These are phyloP conservation scores for Arachnomyces sp. DNA, from an alignment of 2,329 filamentous ascomycete species.

Conservation along the genomic window DNA sequence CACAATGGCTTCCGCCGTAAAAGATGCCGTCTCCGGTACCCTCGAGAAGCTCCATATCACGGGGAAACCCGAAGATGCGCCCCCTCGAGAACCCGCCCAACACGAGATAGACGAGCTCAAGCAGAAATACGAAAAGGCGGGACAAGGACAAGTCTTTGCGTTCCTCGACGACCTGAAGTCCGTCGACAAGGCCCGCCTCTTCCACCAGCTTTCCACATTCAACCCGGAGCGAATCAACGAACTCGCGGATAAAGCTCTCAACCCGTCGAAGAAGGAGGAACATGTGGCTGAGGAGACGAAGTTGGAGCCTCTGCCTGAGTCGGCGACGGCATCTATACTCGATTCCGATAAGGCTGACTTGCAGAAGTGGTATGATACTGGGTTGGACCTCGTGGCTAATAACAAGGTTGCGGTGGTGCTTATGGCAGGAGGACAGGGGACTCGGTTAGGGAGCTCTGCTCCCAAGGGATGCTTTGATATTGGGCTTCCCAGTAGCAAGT, in stretches of 20 bases:
- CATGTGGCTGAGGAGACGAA: slow-evolving; percentile 41
- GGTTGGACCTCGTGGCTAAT: slow-evolving; percentile 56
- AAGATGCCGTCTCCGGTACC: slow-evolving; percentile 40
- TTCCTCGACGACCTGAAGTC: slow-evolving; percentile 75
- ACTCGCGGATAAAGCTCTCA: slow-evolving; percentile 71
- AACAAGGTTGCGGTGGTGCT: slow-evolving; percentile 77
- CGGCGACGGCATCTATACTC: slow-evolving; percentile 80
- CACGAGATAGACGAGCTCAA: slow-evolving; percentile 61
- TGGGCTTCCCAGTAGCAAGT: slow-evolving; percentile 83
- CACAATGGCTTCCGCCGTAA: slow-evolving; percentile 33
- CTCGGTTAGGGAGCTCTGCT: slow-evolving; percentile 82
- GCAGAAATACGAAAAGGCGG: slow-evolving; percentile 63
- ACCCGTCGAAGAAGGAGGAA: slow-evolving; percentile 57
- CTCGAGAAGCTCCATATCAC: slow-evolving; percentile 40
- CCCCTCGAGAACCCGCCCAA: slow-evolving; percentile 45
- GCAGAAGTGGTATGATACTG: slow-evolving; percentile 70
- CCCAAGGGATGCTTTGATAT: slow-evolving; percentile 98
- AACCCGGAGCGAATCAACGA: slow-evolving; percentile 81
- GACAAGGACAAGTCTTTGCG: slow-evolving; percentile 73
- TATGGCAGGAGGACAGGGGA: slow-evolving; percentile 96
- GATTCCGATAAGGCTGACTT: slow-evolving; percentile 75
- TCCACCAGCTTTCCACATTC: slow-evolving; percentile 71
- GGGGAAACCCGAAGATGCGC: slow-evolving; percentile 20
- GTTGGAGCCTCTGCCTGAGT: slow-evolving; percentile 81
- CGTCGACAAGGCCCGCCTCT: slow-evolving; percentile 68